Evolutionary conservation across 2,329 filamentous ascomycete species (phyloP).

Genomic region (Penicillium italicum): DNA sequence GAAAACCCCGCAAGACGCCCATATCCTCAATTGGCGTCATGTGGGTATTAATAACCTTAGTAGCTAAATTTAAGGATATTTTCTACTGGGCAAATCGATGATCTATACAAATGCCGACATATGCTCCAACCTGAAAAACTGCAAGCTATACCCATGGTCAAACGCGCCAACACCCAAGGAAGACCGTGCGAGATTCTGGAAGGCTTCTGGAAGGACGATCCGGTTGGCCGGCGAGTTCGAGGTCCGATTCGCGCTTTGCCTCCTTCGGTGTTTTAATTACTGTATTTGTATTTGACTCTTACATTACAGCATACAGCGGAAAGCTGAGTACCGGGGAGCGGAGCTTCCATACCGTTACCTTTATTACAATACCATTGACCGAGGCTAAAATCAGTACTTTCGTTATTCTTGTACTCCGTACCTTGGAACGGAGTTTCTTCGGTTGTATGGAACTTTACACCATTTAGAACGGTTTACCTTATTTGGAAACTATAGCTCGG

Average conservation of each 20-base stretch:
- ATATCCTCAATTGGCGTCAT: neutral
- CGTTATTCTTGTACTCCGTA: neutral
- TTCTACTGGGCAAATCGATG: neutral
- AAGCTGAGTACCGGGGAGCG: neutral
- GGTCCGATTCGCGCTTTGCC: slow-evolving; percentile 4
- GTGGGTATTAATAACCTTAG: neutral
- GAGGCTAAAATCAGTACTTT: neutral
- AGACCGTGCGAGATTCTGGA: slow-evolving; percentile 16
- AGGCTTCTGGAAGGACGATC: slow-evolving; percentile 24
- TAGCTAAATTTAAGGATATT: neutral
- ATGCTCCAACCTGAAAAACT: neutral
- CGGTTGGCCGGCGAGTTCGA: slow-evolving; percentile 12
- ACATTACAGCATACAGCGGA: neutral
- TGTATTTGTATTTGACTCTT: neutral
- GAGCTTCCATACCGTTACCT: neutral
- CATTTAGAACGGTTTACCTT: neutral
- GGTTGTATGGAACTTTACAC: no score
- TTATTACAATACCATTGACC: neutral
- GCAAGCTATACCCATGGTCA: slow-evolving; percentile 18
- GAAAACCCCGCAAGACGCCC: slow-evolving; percentile 9
- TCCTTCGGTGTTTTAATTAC: slow-evolving; percentile 2
- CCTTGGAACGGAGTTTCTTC: neutral
- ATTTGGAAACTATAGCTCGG: neutral
- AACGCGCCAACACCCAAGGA: slow-evolving; percentile 5
- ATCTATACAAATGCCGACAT: slow-evolving; percentile 5